Percentiles rank a stretch among this genome's conserved stretches.
Evolutionary conservation across 2,329 filamentous ascomycete species (phyloP).

Genomic region (Colletotrichum brevisporum): DNA sequence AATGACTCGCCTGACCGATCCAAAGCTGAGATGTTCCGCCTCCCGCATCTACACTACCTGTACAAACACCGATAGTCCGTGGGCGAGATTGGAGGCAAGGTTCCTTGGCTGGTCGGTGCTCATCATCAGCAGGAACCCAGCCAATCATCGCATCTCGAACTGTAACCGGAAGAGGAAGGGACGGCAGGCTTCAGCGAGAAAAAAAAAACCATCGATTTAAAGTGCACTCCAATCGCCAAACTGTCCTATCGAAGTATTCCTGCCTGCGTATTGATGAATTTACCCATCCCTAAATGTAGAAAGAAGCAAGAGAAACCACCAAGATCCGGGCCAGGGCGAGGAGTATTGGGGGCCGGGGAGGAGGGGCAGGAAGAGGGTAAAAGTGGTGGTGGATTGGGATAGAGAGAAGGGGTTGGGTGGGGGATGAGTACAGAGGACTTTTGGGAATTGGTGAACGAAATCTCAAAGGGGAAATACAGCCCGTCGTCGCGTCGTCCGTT

Average conservation of each 20-base stretch:
- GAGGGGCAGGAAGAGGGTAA: conserved; percentile 25
- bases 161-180: conserved; percentile 1
- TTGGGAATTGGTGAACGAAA: conserved; percentile 32
- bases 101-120: conserved; percentile 25
- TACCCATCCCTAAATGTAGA: conserved; percentile 50
- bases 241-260: conserved; percentile 62
- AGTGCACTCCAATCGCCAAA: conserved; percentile 68
- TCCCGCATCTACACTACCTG: conserved; percentile 3
- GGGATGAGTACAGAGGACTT: conserved; percentile 14
- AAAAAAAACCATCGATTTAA: conserved; percentile 52
- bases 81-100: conserved; percentile 22
- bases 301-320: conserved; percentile 43
- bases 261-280: conserved; percentile 54
- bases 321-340: conserved; percentile 40
- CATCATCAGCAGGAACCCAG: not conserved
- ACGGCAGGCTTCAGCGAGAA: conserved; percentile 13
- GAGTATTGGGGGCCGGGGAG: conserved; percentile 35
- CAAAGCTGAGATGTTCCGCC: not conserved
- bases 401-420: conserved; percentile 10
- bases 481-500: conserved; percentile 27
- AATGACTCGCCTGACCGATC: conserved; percentile 30
- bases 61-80: conserved; percentile 16
- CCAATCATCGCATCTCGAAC: conserved; percentile 12
- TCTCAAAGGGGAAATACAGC: conserved; percentile 35
- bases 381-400: conserved; percentile 29